A percentile compares a stretch with the other conserved stretches of the same genome.
Conservation (phyloP, 2,329 filamentous ascomycete species). For the Macroventuria anomochaeta region DNA sequence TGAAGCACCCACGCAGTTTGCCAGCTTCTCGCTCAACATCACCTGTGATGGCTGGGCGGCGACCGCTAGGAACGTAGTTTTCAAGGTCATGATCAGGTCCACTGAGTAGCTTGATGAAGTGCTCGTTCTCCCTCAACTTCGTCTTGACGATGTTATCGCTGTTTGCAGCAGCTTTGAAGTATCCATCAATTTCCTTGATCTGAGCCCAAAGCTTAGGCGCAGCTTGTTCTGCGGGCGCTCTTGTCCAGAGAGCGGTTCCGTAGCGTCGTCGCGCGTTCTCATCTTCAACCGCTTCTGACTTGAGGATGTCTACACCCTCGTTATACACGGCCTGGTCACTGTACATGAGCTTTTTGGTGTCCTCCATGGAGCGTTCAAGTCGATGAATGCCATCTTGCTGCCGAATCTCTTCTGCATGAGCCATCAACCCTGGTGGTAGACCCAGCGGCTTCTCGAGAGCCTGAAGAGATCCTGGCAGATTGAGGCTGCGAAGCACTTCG, state of each 20-base stretch:
- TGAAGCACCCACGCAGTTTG: conserved; percentile 77
- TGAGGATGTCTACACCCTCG: conserved; percentile 80
- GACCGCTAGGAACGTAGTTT: conserved; percentile 86
- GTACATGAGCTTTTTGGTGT: conserved; percentile 87
- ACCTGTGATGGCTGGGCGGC: conserved; percentile 78
- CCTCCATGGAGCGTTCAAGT: conserved; percentile 79
- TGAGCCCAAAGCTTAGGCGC: conserved; percentile 76
- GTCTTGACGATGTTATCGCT: conserved; percentile 75
- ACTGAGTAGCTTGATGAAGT: conserved; percentile 75
- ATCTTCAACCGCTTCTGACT: conserved; percentile 84
- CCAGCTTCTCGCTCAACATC: conserved; percentile 80
- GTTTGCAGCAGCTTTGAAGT: conserved; percentile 74
- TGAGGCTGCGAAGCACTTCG: conserved; percentile 78
- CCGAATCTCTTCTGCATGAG: conserved; percentile 91
- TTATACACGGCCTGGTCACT: conserved; percentile 80
- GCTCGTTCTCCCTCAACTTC: conserved; percentile 79
- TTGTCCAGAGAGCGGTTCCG: conserved; percentile 84
- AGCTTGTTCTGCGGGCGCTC: conserved; percentile 72
- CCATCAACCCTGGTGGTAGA: conserved; percentile 80
- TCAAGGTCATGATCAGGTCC: conserved; percentile 82
- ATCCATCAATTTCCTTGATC: conserved; percentile 81
- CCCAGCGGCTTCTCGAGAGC: conserved; percentile 94
- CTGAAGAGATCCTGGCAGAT: conserved; percentile 89
- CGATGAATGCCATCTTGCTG: conserved; percentile 86
- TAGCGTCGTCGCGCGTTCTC: conserved; percentile 75